Percentiles rank a stretch among this genome's conserved stretches.
Evolutionary conservation across 306 rosid genomes (phyloP).

Genomic region (Luffa aegyptiaca): DNA sequence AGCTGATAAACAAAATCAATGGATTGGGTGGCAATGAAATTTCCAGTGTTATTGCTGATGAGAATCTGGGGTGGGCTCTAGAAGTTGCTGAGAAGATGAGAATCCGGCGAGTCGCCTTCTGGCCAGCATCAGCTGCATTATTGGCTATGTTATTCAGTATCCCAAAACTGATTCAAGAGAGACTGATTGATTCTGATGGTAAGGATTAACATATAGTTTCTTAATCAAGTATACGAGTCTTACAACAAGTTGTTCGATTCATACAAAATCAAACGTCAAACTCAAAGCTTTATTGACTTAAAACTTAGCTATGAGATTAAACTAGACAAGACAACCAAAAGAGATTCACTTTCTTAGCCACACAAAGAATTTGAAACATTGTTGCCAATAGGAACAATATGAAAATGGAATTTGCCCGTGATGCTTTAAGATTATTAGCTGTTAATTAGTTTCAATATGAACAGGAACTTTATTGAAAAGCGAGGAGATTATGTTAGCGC

Average conservation of each 20-base stretch:
- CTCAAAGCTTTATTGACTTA: not conserved
- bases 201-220: conserved; percentile 1
- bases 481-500: conserved; percentile 35
- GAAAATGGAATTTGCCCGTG: not conserved
- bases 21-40: conserved; percentile 14
- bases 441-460: not conserved
- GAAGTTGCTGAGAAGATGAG: conserved; percentile 38
- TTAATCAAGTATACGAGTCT: not conserved
- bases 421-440: not conserved
- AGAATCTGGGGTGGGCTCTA: conserved; percentile 27
- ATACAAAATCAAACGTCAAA: not conserved
- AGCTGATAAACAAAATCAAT: conserved; percentile 29
- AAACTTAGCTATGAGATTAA: no score
- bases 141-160: conserved; percentile 14
- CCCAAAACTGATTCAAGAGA: conserved; percentile 27
- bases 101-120: conserved; percentile 24
- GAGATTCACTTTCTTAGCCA: not conserved
- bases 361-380: not conserved
- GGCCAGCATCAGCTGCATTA: conserved; percentile 34
- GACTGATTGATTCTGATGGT: conserved; percentile 31
- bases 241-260: not conserved
- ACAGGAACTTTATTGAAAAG: conserved; percentile 34
- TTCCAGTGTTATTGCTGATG: conserved; percentile 31
- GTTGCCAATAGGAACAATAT: not conserved
- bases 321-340: no score